Evolutionary conservation across 805 yeast genomes (phyloP), one percentile per base, ranked within the genome.

Genomic region (Candida maris): DNA sequence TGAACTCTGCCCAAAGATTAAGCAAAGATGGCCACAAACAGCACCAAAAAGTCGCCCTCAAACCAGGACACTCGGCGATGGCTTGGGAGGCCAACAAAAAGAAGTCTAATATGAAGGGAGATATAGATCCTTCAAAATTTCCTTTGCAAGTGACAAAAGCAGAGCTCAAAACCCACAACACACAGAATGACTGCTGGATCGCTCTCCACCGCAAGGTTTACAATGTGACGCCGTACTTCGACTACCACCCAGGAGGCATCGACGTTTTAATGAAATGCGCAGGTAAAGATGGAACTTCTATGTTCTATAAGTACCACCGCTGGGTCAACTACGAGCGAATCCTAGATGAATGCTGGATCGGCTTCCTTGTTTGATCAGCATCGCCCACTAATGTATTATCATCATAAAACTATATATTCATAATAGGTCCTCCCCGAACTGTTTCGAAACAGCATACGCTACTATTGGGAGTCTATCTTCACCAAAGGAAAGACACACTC

Each of bases 231-330:
- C 79, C 83, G 9, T 91, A 93, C 58, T 54, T 93, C 23, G 67
- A 75, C 37, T 93, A 79, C 58, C 98, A 91, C 49, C 98, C 98
- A 0, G 98, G 98, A 23, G 98, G 98, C 2, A 78, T 69, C 4
- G 77, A 75, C 5, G 85, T 87, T 52, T 63, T 91, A 27, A 67
- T 85, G 76, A 73, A 77, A 34, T 76, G 83, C 51, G 93, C 94
- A 1, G 96, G 96, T 0, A 68, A 69, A 33, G 97, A 91, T 56
- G 93, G 91, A 1, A 86, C 96, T 3, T 47, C 62, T 3, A 53
- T 85, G 42, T 91, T 91, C 52, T 77, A 80, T 58, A 78, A 79
- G 59, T 84, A 81, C 44, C 80, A 75, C 44, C 50, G 63, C 9
- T 63, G 65, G 98, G 96, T 91, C 5, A 91, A 85, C 56, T 85